Percentiles rank a stretch among this genome's conserved stretches.
Evolutionary conservation across 345 rosid genomes (phyloP).

Genomic region (Populus davidiana): DNA sequence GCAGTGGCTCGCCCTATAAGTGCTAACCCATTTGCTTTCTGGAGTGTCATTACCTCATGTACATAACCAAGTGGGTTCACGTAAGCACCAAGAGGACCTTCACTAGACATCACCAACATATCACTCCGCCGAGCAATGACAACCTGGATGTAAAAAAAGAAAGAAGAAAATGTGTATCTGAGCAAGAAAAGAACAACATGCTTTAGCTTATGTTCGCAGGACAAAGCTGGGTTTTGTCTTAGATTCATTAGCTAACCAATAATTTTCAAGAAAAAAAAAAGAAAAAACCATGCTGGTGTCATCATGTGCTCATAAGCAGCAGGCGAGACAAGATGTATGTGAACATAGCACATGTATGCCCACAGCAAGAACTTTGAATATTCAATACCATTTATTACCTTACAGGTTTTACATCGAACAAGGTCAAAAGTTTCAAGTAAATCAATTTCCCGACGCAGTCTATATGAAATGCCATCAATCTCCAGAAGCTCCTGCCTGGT

Average conservation of each 20-base stretch:
- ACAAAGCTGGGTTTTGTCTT: background rate
- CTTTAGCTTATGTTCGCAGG: background rate
- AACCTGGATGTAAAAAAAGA: slow-evolving; percentile 39
- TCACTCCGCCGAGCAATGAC: slow-evolving; percentile 83
- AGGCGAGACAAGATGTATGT: background rate
- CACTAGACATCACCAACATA: slow-evolving; percentile 94
- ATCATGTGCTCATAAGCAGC: background rate
- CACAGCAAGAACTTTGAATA: background rate
- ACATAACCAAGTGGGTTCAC: slow-evolving; percentile 75
- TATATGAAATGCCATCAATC: slow-evolving; percentile 78
- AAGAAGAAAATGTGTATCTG: background rate
- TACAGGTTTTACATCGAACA: slow-evolving; percentile 74
- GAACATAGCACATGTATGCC: background rate
- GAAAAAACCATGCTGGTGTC: background rate
- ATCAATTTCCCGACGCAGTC: slow-evolving; percentile 82
- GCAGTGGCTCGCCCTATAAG: slow-evolving; percentile 38
- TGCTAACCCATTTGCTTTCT: slow-evolving; percentile 64
- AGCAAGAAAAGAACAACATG: background rate
- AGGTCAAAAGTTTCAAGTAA: slow-evolving; percentile 68
- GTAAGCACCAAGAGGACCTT: slow-evolving; percentile 96
- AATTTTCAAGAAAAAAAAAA: background rate
- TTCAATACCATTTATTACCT: slow-evolving; percentile 40
- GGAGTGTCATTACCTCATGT: slow-evolving; percentile 77
- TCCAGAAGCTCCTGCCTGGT: slow-evolving; percentile 93
- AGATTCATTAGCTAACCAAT: background rate